A percentile compares a stretch with the other conserved stretches of the same genome.
Conservation (phyloP, 129 eudicot genomes). For the Apium graveolens region DNA sequence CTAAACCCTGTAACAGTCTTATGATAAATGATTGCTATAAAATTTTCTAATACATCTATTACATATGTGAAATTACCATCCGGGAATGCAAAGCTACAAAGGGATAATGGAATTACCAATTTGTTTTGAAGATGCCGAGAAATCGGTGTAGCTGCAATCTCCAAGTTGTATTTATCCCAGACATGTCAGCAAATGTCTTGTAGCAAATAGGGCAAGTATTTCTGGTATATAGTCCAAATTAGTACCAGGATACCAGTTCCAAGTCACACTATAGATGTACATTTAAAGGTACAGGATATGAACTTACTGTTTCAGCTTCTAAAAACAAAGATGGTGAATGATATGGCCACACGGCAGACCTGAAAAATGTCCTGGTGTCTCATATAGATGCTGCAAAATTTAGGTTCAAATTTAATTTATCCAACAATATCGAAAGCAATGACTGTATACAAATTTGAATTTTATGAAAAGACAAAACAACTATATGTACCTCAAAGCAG, state of each 20-base stretch:
- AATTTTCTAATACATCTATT: too few relatives aligned
- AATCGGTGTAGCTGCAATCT: constrained; percentile 85
- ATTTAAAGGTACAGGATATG: too few relatives aligned
- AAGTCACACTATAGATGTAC: background rate
- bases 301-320: constrained; percentile 62
- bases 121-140: constrained; percentile 28
- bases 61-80: too few relatives aligned
- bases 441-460: background rate
- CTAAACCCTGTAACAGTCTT: too few relatives aligned
- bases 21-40: too few relatives aligned
- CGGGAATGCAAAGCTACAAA: too few relatives aligned
- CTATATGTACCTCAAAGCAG: constrained; percentile 66
- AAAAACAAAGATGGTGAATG: constrained; percentile 65
- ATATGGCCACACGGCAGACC: constrained; percentile 90
- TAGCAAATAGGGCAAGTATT: constrained; percentile 82
- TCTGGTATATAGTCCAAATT: constrained; percentile 19
- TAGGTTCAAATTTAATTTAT: background rate
- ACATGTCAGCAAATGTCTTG: constrained; percentile 77
- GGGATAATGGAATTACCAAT: too few relatives aligned
- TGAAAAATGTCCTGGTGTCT: constrained; percentile 41
- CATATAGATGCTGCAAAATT: constrained; percentile 58
- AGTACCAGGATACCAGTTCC: background rate
- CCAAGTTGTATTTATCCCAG: constrained; percentile 80
- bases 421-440: background rate
- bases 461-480: background rate